Base-by-base conservation (phyloP, 371 early-diverging fungal genomes). In the Rhizopus arrhizus region DNA sequence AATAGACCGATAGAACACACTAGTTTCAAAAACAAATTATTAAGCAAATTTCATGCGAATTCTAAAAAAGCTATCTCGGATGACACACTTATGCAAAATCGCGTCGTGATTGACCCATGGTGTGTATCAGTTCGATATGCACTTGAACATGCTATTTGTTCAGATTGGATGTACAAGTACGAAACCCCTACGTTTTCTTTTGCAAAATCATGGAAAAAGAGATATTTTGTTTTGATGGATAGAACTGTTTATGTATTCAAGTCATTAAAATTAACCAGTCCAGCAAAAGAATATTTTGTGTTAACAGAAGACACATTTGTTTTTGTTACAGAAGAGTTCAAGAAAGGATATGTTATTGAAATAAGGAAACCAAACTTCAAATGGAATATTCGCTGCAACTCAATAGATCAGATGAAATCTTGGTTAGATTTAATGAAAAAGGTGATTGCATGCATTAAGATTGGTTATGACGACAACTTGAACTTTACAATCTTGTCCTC, bases 321-420 rank as follows among this genome's bases (percentile, higher is more conserved):
- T 0, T 79, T 79, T 62, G 73, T 76, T 4, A 70, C 76, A 2
- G 80, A 79, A 66, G 74, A 74, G 34, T 79, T 76, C 47, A 72
- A 74, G 53, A 74, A 72, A 38, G 64, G 69, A 0, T 76, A 58
- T 55, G 74, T 74, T 8, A 63, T 79, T 15, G 80, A 79, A 56
- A 33, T 79, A 31, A 62, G 74, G 36, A 79, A 79, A 45, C 80
- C 80, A 3, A 49, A 68, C 16, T 66, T 53, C 43, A 69, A 64
- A 42, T 77, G 78, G 78, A 67, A 64, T 64, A 63, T 74, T 38
- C 70, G 76, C 16, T 79, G 74, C 54, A 73, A 70, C 10, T 69
- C 69, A 13, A 63, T 69, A 5, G 46, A 47, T 28, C 70, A 72
- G 40, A 69, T 74, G 68, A 67, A 70, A 47, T 29, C 33, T 4